Conservation (phyloP, 1,139 yeast genomes). For the Saccharomycopsis hybrid region DNA sequence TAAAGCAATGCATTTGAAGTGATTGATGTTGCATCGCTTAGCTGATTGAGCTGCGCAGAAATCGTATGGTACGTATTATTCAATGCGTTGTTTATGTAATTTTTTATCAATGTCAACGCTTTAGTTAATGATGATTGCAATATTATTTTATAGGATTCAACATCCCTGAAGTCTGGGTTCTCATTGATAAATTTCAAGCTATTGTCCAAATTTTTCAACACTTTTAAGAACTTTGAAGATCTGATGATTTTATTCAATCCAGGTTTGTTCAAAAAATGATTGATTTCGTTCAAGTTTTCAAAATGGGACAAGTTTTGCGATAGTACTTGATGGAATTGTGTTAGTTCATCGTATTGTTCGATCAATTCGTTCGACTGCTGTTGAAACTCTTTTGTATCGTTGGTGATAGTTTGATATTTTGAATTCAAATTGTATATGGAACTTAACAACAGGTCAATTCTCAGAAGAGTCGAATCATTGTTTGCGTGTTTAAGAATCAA, state of each 20-base stretch:
- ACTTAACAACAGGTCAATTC: slow-evolving; percentile 37
- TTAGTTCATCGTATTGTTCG: slow-evolving; percentile 42
- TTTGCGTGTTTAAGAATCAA: slow-evolving; percentile 31
- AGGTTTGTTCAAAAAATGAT: slow-evolving; percentile 62
- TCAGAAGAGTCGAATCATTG: slow-evolving; percentile 33
- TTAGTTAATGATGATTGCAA: slow-evolving; percentile 84
- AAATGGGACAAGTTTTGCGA: slow-evolving; percentile 51
- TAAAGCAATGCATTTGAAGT: slow-evolving; percentile 53
- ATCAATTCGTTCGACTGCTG: slow-evolving; percentile 48
- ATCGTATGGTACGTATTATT: slow-evolving; percentile 43
- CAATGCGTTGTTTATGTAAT: slow-evolving; percentile 52
- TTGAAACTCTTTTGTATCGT: slow-evolving; percentile 61
- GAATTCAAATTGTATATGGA: slow-evolving; percentile 39
- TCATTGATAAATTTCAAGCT: slow-evolving; percentile 44
- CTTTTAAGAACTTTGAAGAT: slow-evolving; percentile 41
- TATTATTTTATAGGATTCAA: slow-evolving; percentile 62
- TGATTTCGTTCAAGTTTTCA: slow-evolving; percentile 64
- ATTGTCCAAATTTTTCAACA: slow-evolving; percentile 54
- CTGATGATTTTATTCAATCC: slow-evolving; percentile 60
- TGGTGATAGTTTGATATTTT: slow-evolving; percentile 50
- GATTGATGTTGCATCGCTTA: slow-evolving; percentile 30
- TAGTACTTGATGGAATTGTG: slow-evolving; percentile 41
- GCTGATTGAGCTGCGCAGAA: slow-evolving; percentile 30
- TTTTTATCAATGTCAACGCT: slow-evolving; percentile 68
- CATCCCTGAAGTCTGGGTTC: slow-evolving; percentile 56